These are phyloP conservation scores for Ceriops tagal DNA, from an alignment of 345 rosid genomes.

Conservation along the genomic window DNA sequence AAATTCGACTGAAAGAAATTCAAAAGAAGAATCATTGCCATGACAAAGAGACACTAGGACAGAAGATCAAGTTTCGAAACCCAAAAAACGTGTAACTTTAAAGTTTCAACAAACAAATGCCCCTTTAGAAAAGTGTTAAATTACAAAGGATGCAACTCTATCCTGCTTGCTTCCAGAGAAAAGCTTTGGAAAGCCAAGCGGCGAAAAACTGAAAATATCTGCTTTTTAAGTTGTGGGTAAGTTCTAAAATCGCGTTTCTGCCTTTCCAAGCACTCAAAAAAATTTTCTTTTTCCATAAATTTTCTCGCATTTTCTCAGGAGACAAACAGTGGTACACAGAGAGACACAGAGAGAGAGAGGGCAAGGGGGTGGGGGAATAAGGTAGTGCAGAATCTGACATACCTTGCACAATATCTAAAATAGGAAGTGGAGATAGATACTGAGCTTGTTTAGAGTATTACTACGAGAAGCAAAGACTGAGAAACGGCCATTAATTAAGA, in stretches of 20 bases:
- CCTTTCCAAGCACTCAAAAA: background rate
- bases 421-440: too few species aligned
- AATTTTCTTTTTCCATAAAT: background rate
- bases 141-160: background rate
- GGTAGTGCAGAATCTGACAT: background rate
- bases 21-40: conserved; percentile 32
- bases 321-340: background rate
- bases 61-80: background rate
- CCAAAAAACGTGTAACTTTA: background rate
- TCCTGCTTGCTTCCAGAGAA: background rate
- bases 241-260: background rate
- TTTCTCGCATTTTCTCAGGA: background rate
- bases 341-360: background rate
- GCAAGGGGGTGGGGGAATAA: background rate
- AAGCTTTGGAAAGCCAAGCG: background rate
- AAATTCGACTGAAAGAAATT: conserved; percentile 19
- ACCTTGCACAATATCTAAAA: background rate
- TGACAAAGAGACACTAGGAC: conserved; percentile 1
- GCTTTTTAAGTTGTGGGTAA: background rate
- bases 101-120: too few species aligned
- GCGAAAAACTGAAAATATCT: background rate
- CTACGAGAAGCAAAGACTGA: background rate
- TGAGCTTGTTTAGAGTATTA: background rate
- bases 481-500: background rate
- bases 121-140: background rate